Percentiles rank a stretch among this genome's conserved stretches.
Evolutionary conservation across 2,329 filamentous ascomycete species (phyloP).

Genomic region (Ciborinia camelliae): DNA sequence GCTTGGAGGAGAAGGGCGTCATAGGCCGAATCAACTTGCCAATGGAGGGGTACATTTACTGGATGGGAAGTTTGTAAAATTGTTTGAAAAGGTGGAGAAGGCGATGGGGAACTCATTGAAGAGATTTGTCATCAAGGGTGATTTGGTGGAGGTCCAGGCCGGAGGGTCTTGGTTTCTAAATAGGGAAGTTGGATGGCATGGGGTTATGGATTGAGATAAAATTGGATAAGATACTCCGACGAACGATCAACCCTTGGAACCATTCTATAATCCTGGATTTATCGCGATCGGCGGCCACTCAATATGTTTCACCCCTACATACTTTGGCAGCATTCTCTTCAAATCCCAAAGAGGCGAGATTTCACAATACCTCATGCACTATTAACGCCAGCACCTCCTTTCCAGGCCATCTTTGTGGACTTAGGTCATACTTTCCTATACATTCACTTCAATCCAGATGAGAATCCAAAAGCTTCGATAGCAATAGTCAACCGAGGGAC

Average conservation of each 20-base stretch:
- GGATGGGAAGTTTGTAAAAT: conserved; percentile 44
- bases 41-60: conserved; percentile 46
- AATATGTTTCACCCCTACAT: background rate
- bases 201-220: background rate
- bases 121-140: conserved; percentile 46
- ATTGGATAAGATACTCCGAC: background rate
- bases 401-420: conserved; percentile 77
- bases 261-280: background rate
- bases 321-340: background rate
- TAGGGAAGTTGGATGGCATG: conserved; percentile 8
- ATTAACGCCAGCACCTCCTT: conserved; percentile 67
- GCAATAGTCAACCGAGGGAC: conserved; percentile 36
- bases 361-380: conserved; percentile 68
- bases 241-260: background rate
- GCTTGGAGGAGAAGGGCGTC: conserved; percentile 45
- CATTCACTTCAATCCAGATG: conserved; percentile 75
- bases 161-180: conserved; percentile 24
- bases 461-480: conserved; percentile 75
- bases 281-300: background rate
- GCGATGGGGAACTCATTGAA: conserved; percentile 40
- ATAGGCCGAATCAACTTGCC: conserved; percentile 41
- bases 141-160: conserved; percentile 30
- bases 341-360: background rate
- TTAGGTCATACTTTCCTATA: conserved; percentile 76
- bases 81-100: conserved; percentile 43